Evolutionary conservation across 495 filamentous ascomycete genomes (phyloP).

Genomic region (Tetracladium marchalianum): DNA sequence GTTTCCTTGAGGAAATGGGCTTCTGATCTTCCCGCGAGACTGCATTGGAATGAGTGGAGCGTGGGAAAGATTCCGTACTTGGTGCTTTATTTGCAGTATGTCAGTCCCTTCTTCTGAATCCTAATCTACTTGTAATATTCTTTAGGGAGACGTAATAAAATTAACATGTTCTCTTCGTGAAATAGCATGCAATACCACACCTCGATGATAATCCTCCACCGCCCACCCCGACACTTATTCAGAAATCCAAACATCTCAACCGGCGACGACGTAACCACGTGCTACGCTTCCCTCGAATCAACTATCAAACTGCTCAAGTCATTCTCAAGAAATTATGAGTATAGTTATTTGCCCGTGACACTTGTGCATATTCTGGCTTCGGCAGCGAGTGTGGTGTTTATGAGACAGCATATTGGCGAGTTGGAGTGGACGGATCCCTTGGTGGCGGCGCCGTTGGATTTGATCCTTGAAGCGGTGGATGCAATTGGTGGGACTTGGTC

Average conservation of each 20-base stretch:
- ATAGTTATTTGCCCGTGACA: slow-evolving; percentile 21
- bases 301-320: slow-evolving; percentile 21
- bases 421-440: slow-evolving; percentile 16
- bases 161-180: background rate
- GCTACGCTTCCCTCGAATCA: slow-evolving; percentile 23
- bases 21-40: slow-evolving; percentile 17
- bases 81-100: slow-evolving; percentile 26
- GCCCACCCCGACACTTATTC: slow-evolving; percentile 21
- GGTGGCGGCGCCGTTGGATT: slow-evolving; percentile 16
- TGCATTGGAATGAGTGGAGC: slow-evolving; percentile 27
- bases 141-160: too few relatives aligned
- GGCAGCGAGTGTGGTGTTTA: slow-evolving; percentile 22
- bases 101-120: background rate
- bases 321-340: slow-evolving; percentile 22
- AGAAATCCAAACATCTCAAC: slow-evolving; percentile 13
- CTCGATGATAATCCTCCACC: slow-evolving; percentile 25
- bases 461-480: slow-evolving; percentile 22
- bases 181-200: slow-evolving; percentile 27
- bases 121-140: too few relatives aligned
- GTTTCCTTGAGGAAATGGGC: slow-evolving; percentile 23
- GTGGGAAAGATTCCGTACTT: slow-evolving; percentile 18
- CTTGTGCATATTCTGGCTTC: slow-evolving; percentile 26
- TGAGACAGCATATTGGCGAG: slow-evolving; percentile 21
- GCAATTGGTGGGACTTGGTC: slow-evolving; percentile 21
- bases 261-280: slow-evolving; percentile 21